Conservation (phyloP, 169 alveolate species). For the Eimeria maxima region DNA sequence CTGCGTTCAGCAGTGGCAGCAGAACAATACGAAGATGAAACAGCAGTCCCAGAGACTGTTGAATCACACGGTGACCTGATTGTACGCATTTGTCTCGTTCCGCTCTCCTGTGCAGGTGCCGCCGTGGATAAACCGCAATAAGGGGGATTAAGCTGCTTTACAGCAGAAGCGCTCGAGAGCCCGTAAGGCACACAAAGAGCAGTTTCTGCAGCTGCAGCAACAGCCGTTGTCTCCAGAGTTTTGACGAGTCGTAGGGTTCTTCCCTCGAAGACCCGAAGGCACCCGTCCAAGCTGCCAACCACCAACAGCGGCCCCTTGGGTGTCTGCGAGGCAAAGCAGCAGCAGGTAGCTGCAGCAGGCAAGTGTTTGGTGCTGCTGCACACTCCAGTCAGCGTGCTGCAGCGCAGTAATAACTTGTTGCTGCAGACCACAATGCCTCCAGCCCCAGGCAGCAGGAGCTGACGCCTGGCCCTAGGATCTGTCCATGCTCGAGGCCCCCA, state of each 20-base stretch:
- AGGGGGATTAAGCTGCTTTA: neutral
- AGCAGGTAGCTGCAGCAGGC: constrained; percentile 64
- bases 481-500: constrained; percentile 45
- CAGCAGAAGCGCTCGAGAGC: neutral
- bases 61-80: neutral
- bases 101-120: neutral
- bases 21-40: neutral
- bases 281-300: constrained; percentile 49
- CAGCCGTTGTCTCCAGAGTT: constrained; percentile 26
- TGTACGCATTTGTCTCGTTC: neutral
- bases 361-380: constrained; percentile 56
- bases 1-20: neutral
- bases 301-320: constrained; percentile 44
- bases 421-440: constrained; percentile 73
- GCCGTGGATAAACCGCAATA: neutral
- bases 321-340: constrained; percentile 56
- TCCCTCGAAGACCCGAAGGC: constrained; percentile 28
- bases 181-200: neutral
- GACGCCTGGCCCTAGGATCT: constrained; percentile 1
- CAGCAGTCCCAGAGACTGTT: neutral
- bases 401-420: constrained; percentile 30
- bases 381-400: constrained; percentile 61
- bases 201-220: neutral
- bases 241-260: constrained; percentile 33
- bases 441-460: constrained; percentile 37